Conservation (phyloP, 2,329 filamentous ascomycete genomes). For the Stagonosporopsis rhizophila region DNA sequence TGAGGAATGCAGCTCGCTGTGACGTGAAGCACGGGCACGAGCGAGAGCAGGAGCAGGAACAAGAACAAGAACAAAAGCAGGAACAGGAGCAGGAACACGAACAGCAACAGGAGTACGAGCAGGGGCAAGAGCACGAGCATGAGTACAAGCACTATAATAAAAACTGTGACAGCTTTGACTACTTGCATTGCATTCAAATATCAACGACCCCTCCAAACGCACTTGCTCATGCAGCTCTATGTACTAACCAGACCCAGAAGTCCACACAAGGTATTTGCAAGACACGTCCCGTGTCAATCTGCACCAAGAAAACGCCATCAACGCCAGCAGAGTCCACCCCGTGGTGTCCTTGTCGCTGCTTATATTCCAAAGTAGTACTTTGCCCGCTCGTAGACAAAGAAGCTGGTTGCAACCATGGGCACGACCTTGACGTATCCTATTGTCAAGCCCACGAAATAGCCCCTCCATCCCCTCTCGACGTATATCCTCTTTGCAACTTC, state of each 20-base stretch:
- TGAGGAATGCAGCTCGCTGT: neutral
- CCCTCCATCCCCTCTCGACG: constrained; percentile 75
- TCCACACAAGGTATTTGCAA: constrained; percentile 3
- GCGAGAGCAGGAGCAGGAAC: no score
- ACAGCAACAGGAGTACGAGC: no score
- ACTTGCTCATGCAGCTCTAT: constrained; percentile 13
- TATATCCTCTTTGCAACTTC: constrained; percentile 82
- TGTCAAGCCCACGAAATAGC: constrained; percentile 90
- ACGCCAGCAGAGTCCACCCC: neutral
- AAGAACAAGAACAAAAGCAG: no score
- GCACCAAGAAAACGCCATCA: neutral
- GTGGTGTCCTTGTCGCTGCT: neutral
- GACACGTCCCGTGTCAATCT: neutral
- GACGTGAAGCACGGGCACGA: no score
- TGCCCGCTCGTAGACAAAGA: constrained; percentile 71
- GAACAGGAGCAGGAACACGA: no score
- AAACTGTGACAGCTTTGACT: neutral
- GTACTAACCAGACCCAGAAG: constrained; percentile 1
- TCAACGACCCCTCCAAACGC: constrained; percentile 1
- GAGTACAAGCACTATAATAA: neutral
- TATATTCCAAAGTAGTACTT: constrained; percentile 64
- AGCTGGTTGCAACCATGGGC: constrained; percentile 80
- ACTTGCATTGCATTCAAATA: neutral
- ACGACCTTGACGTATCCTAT: constrained; percentile 96
- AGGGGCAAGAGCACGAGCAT: no score